Conservation (phyloP, 176 grass and related monocot species). For the Pontederia paniculata region DNA sequence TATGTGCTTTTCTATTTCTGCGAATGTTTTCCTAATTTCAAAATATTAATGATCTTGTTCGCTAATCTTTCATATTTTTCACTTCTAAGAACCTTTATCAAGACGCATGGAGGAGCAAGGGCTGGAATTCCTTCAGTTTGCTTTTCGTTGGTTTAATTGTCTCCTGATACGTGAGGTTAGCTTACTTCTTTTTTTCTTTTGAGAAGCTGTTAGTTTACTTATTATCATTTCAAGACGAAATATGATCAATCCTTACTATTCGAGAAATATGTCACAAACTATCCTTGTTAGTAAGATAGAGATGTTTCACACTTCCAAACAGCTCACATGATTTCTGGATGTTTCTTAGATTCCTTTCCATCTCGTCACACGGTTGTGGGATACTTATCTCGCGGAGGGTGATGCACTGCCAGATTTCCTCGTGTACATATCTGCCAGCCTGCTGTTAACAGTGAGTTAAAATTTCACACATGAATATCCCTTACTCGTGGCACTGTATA, state of each 20-base stretch:
- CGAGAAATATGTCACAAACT: too few relatives aligned
- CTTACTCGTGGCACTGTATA: not conserved
- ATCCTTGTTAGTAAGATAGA: too few relatives aligned
- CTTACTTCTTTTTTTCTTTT: not conserved
- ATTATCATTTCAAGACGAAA: not conserved
- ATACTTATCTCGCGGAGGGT: slow-evolving; percentile 96
- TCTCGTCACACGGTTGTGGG: slow-evolving; percentile 80
- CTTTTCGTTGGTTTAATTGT: slow-evolving; percentile 98
- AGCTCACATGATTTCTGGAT: slow-evolving; percentile 1
- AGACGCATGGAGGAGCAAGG: slow-evolving; percentile 97
- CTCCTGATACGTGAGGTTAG: slow-evolving; percentile 89
- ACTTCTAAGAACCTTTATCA: slow-evolving; percentile 63
- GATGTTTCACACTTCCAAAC: not conserved
- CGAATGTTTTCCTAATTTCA: not conserved
- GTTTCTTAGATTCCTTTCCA: slow-evolving; percentile 70
- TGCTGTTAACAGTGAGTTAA: slow-evolving; percentile 85
- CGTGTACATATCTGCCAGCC: slow-evolving; percentile 94
- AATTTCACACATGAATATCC: not conserved
- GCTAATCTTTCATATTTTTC: slow-evolving; percentile 8
- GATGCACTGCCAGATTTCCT: slow-evolving; percentile 93
- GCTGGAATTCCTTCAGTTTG: slow-evolving; percentile 95
- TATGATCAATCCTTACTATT: too few relatives aligned
- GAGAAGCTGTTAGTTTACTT: not conserved
- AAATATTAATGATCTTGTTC: not conserved
- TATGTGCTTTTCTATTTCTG: not conserved